Base-by-base conservation (phyloP, 306 rosid species). In the Lupinus albus region DNA sequence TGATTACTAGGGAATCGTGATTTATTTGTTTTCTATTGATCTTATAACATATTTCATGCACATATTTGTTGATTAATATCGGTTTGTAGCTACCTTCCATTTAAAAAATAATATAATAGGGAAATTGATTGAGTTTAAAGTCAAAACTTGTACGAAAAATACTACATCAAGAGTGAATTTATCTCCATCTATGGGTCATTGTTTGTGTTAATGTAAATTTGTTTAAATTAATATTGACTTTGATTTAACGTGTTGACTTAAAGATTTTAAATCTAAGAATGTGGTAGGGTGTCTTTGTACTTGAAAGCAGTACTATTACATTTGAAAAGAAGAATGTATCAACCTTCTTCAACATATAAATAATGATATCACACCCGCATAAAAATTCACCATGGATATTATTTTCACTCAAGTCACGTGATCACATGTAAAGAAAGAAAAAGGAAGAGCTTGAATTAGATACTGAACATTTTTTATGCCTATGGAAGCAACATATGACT, bases 271-370 rank as follows among this genome's bases (percentile, higher is more conserved):
- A 76, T 71, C 61, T 12, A 17, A 52, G 17, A 53, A 47, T 32
- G 14, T 59, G 82, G 75, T 72, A 52, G 78, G 8, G 75, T 44
- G 71, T 78, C 75, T 60, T 30, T 78, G 75, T 78, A 67, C 82
- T 78, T 72, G 67, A 67, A 67, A 73, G 75, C 32, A 52, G 71
- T 66, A 59, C 75, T 60, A 16, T 21, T 64, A 60, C 67, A 59
- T 36, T 78, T 35, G 67, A 67, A 78, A 78, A 53, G 67, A 78
- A 67, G 75, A 45, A 72, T 72, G 78, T 61, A 72, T 60, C 75
- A 61, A 78, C 78, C 61, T 78, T 66, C 30, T 52, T 14, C 33
- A 41, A 45, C 61, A 33, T 59, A 14, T 25, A 25, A 25, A 25
- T 25, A 25, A 25, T 25, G 2, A 25, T 25, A 25, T 25, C 30